Conservation (phyloP, 345 rosid genomes). For the Eucalyptus guilfoylei region DNA sequence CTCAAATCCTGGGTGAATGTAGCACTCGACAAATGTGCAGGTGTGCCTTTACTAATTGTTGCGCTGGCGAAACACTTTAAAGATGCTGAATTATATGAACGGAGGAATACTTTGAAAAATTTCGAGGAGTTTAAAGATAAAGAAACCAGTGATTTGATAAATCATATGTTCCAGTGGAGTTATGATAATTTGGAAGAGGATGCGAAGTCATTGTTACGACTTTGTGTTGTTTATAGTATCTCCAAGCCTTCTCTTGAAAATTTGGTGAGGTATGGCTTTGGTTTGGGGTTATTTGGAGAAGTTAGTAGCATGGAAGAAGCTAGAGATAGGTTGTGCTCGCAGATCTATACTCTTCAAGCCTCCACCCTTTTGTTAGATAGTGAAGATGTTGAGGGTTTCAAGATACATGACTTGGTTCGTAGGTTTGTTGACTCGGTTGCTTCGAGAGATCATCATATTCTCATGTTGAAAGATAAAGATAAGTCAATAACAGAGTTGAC, state of each 20-base stretch:
- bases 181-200: no score
- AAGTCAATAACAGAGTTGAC: accelerated
- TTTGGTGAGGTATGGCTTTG: accelerated
- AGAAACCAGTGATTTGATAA: no score
- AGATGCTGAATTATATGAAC: accelerated
- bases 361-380: accelerated
- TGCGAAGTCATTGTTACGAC: accelerated
- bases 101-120: no score
- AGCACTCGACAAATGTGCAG: accelerated
- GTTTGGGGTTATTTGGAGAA: not conserved
- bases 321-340: accelerated
- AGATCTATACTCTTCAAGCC: accelerated
- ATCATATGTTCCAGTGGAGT: not conserved
- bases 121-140: accelerated
- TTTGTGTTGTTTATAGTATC: not conserved
- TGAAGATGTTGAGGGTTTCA: accelerated
- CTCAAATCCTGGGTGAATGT: accelerated
- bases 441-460: accelerated
- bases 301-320: accelerated
- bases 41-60: accelerated
- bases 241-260: not conserved
- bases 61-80: accelerated
- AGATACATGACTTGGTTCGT: accelerated
- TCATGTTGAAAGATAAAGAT: accelerated
- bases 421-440: accelerated